phyloP scores from a whole-genome alignment of 2,329 filamentous ascomycete genomes.

The Magnaporthiopsis rhizophila region DNA sequence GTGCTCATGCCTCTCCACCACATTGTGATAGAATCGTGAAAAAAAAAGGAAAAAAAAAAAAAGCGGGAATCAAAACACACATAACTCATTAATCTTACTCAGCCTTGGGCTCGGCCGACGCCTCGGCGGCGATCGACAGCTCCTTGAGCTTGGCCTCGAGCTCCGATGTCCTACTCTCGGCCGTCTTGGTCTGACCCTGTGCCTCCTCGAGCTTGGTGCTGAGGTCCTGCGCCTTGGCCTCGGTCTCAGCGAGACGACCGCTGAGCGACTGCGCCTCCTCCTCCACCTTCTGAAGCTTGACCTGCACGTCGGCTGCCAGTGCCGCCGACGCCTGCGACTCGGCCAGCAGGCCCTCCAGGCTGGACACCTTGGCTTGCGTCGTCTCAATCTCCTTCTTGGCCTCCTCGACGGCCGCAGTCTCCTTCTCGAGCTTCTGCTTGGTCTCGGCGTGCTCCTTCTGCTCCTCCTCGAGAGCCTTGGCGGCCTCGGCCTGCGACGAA shows the following conservation, averaged over 20 bases:
- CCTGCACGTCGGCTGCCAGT: conserved; percentile 2
- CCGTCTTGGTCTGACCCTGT: conserved; percentile 4
- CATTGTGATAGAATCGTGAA: background rate
- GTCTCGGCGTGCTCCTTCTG: conserved; percentile 1
- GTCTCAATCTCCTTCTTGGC: conserved; percentile 4
- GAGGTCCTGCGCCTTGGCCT: conserved; percentile 6
- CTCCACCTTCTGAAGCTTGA: conserved; percentile 6
- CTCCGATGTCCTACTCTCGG: conserved; percentile 5
- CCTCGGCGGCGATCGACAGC: conserved; percentile 1
- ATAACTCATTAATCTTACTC: conserved; percentile 1
- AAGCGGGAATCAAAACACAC: background rate
- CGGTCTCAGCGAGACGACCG: background rate
- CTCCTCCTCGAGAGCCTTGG: conserved; percentile 3
- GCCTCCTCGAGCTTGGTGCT: conserved; percentile 5
- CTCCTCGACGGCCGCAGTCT: background rate
- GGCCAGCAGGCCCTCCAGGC: conserved; percentile 3
- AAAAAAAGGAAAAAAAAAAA: background rate
- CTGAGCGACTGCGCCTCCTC: conserved; percentile 5
- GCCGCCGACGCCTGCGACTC: conserved; percentile 2
- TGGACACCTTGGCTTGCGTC: conserved; percentile 4
- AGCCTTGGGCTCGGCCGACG: conserved; percentile 7
- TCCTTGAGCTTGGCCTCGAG: conserved; percentile 7
- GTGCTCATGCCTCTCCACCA: conserved; percentile 4
- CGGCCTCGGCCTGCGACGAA: background rate
- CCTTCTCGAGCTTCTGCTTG: conserved; percentile 1